Evolutionary conservation across 371 early-diverging fungal species (phyloP), one percentile per base, ranked within the genome.

Genomic region (Basidiobolus meristosporus): DNA sequence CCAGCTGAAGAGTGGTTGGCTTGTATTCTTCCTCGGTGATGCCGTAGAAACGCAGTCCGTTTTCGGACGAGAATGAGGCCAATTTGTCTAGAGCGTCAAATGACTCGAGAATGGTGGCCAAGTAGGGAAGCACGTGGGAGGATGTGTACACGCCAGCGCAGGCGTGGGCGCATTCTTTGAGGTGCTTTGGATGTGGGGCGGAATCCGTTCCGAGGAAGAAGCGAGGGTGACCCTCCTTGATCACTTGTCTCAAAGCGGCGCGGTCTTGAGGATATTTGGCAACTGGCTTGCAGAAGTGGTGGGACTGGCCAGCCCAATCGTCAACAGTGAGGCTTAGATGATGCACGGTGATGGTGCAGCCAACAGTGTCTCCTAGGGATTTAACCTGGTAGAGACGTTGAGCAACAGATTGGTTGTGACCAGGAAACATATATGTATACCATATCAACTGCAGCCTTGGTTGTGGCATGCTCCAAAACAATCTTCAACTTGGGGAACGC

Each of bases 141-240:
- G 81, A 77, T 3, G 90, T 91, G 48, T 82, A 97, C 0, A 97
- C 90, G 22, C 97, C 95, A n/a, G 86, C 89, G 39, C 70, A 65
- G 1, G 88, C 75, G 2, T 65, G 64, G 4, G 79, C 69, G n/a
- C 73, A 73, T 54, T 90, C 88, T 56, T 96, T 96, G 37, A 69
- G 58, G 43, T 73, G 62, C 14, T 77, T 70, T 4, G 90, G 88
- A 43, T 96, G 97, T 18, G 97, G 97, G 1, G 97, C 95, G 9
- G 91, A 91, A 50, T 96, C 97, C 12, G 90, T 86, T 20, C 97
- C 97, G 3, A 96, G 59, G 68, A 96, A 96, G 73, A 96, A 90
- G 7, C 87, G 73, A 18, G 90, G 90, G 49, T 91, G 90, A 65
- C 77, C 80, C 41, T 74, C 69, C 41, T 56, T 60, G 32, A 92